Percentiles rank a stretch among this genome's conserved stretches.
These are phyloP conservation scores for Metarhizium brunneum DNA, from an alignment of 2,329 filamentous ascomycete species.

Conservation along the genomic window DNA sequence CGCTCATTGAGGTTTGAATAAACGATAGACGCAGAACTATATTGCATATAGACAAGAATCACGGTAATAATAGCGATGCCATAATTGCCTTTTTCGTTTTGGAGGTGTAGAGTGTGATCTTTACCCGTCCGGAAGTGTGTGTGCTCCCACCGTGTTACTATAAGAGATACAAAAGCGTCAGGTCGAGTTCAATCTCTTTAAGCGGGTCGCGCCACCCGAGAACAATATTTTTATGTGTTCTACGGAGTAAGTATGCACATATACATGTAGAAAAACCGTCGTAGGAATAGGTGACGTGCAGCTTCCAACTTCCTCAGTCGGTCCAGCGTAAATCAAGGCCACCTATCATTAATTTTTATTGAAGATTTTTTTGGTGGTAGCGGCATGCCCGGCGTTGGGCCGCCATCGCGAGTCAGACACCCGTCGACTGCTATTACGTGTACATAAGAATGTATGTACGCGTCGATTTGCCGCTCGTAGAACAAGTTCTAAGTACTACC, in stretches of 20 bases:
- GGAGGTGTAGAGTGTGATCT: background rate
- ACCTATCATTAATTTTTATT: too few species aligned
- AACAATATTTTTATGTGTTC: too few species aligned
- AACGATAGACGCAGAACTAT: background rate
- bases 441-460: too few species aligned
- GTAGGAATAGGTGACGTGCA: background rate
- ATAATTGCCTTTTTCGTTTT: background rate
- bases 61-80: background rate
- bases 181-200: too few species aligned
- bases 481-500: too few species aligned
- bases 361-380: background rate
- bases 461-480: background rate
- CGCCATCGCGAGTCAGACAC: background rate
- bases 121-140: too few species aligned
- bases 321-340: background rate
- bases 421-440: background rate
- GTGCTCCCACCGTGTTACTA: too few species aligned
- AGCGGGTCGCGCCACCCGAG: too few species aligned
- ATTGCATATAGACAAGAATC: background rate
- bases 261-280: background rate
- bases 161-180: too few species aligned
- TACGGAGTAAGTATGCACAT: too few species aligned
- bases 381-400: background rate
- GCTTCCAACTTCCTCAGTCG: background rate
- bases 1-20: background rate